Evolutionary conservation across 176 grass and related monocot species (phyloP), one percentile per base, ranked within the genome.

Genomic region (Oropetium thomaeum): DNA sequence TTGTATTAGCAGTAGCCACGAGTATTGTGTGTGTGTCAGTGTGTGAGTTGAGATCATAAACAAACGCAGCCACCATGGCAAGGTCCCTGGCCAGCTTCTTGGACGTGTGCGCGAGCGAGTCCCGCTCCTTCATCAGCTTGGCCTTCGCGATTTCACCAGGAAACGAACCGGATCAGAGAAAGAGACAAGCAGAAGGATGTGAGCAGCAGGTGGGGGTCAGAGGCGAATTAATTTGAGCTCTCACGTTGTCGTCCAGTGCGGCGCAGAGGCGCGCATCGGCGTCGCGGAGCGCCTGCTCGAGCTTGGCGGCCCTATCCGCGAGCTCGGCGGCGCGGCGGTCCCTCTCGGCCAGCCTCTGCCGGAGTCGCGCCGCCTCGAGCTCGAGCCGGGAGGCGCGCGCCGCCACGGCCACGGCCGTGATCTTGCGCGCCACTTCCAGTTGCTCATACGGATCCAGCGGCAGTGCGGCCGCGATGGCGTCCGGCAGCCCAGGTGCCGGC

Each of bases 31-130:
- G 63, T 13, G 62, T 40, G 20, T 13, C 20, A 11, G 38, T 27
- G n/a, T 38, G 80, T 49, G 59, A 73, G 40, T 11, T 62, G 27
- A 43, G 67, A 33, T 23, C 31, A 70, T 25, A 7, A 17, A 68
- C 29, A 62, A 27, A 80, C 17, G 38, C 20, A 26, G 20, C 65
- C 71, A 90, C 93, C 93, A 93, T 97, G 51, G 87, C 53, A 44
- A 97, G 85, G 81, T 97, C 93, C 55, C 85, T 87, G 52, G 90
- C 31, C 79, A 97, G 82, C 82, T 97, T 97, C 87, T 93, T 97
- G 67, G 83, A 82, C 65, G 82, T 89, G 70, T 90, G 90, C 61
- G 81, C 85, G 33, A 93, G 79, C 31, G 83, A 88, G 73, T 97
- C 90, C 51, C 93, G 74, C 76, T 97, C 93, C 85, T 87, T 84